Conservation (phyloP, 2,329 filamentous ascomycete species). For the Aureobasidium namibiae region DNA sequence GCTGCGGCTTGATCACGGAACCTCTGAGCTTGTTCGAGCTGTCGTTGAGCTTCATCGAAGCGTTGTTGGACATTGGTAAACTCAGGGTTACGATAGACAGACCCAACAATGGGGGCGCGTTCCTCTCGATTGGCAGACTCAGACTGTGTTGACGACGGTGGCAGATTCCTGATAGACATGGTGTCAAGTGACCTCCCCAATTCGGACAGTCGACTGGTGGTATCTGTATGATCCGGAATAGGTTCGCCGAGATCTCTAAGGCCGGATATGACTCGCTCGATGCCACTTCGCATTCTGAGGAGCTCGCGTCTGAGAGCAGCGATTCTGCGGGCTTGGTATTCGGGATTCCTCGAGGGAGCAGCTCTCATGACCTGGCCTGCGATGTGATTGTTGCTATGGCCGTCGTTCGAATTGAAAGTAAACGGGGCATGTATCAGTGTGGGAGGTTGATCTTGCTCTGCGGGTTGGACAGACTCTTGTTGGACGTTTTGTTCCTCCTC, state of each 20-base stretch:
- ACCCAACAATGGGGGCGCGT: slow-evolving; percentile 7
- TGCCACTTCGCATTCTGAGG: slow-evolving; percentile 29
- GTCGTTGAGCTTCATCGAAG: slow-evolving; percentile 24
- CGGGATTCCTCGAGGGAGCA: slow-evolving; percentile 23
- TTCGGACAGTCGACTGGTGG: slow-evolving; percentile 22
- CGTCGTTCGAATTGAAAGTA: background rate
- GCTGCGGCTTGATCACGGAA: slow-evolving; percentile 25
- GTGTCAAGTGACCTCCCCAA: slow-evolving; percentile 24
- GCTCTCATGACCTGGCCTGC: slow-evolving; percentile 14
- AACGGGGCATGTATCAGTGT: background rate
- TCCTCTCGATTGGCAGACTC: background rate
- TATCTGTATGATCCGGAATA: slow-evolving; percentile 25
- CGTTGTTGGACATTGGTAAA: slow-evolving; percentile 22
- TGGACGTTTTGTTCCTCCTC: slow-evolving; percentile 16
- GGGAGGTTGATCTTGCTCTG: background rate
- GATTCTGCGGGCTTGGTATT: slow-evolving; percentile 28
- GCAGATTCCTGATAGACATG: slow-evolving; percentile 15
- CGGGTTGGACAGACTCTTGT: background rate
- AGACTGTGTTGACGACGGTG: background rate
- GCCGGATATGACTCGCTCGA: slow-evolving; percentile 29
- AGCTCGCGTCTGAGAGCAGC: slow-evolving; percentile 30
- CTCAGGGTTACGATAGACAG: slow-evolving; percentile 17
- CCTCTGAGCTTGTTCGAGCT: slow-evolving; percentile 24
- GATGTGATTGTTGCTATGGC: background rate
- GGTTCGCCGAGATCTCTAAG: slow-evolving; percentile 29